These are phyloP conservation scores for Nigrospora sphaerica DNA, from an alignment of 2,329 filamentous ascomycete species.

Conservation along the genomic window DNA sequence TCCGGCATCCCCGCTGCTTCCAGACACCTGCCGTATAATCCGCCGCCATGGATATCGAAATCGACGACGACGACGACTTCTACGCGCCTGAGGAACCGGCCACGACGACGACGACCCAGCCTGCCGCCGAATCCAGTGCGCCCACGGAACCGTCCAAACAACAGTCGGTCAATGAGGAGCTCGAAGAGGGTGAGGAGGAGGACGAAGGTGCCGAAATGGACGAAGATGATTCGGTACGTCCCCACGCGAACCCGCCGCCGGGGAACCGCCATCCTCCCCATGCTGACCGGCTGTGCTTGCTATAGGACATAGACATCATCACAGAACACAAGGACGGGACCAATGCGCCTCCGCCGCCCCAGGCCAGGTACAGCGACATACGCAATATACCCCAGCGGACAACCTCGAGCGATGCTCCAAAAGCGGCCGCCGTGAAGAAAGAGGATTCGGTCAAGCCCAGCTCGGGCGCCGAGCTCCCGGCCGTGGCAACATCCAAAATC, in stretches of 20 bases:
- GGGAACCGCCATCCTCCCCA: neutral
- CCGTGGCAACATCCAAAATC: conserved; percentile 74
- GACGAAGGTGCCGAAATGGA: conserved; percentile 55
- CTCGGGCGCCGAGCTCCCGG: conserved; percentile 29
- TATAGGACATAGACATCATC: conserved; percentile 60
- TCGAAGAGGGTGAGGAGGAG: conserved; percentile 59
- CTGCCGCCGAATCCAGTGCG: conserved; percentile 16
- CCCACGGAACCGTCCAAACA: conserved; percentile 21
- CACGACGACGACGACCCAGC: conserved; percentile 11
- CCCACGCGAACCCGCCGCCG: neutral
- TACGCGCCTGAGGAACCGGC: conserved; percentile 53
- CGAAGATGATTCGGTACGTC: conserved; percentile 31
- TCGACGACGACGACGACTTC: conserved; percentile 63
- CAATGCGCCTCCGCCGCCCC: conserved; percentile 49
- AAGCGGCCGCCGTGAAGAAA: conserved; percentile 40
- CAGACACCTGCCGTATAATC: conserved; percentile 3
- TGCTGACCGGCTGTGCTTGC: neutral
- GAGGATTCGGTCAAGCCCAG: conserved; percentile 29
- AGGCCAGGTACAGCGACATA: conserved; percentile 58
- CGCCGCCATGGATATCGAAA: conserved; percentile 55
- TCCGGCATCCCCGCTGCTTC: too few species aligned
- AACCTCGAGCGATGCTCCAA: conserved; percentile 40
- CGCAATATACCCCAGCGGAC: conserved; percentile 57
- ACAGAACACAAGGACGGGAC: conserved; percentile 60
- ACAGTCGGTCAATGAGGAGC: conserved; percentile 40